Conservation (phyloP, 2,329 filamentous ascomycete genomes). For the Aureobasidium sp. region DNA sequence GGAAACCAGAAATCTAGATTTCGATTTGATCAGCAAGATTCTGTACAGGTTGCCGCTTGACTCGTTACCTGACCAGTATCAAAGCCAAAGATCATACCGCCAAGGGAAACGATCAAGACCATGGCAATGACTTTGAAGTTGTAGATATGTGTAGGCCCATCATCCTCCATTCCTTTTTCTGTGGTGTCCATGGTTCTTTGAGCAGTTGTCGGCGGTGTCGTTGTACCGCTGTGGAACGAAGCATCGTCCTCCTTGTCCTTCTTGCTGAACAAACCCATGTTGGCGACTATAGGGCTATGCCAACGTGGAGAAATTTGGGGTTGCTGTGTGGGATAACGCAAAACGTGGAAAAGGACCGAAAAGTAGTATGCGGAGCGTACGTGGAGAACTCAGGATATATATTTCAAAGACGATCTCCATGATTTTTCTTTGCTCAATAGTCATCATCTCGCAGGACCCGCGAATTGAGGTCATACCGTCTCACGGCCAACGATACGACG, state of each 20-base stretch:
- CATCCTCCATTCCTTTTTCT: conserved; percentile 6
- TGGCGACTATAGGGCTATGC: not conserved
- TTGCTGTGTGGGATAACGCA: not conserved
- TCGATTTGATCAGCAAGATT: not conserved
- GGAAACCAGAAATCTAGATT: conserved; percentile 45
- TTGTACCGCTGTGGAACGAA: not conserved
- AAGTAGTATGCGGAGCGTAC: not conserved
- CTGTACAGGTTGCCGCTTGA: too few relatives aligned
- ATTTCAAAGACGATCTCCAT: not conserved
- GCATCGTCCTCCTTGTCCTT: conserved; percentile 6
- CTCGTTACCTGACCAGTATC: conserved; percentile 36
- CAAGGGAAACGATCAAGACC: conserved; percentile 27
- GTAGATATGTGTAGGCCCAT: conserved; percentile 13
- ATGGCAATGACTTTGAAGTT: conserved; percentile 23
- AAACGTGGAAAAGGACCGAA: conserved; percentile 12
- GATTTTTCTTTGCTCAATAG: not conserved
- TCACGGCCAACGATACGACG: not conserved
- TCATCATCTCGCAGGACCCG: conserved; percentile 1
- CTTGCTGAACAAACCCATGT: conserved; percentile 10
- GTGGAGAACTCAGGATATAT: not conserved
- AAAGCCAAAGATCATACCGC: conserved; percentile 31
- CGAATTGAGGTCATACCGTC: conserved; percentile 7
- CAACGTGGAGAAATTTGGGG: conserved; percentile 9
- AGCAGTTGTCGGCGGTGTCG: not conserved
- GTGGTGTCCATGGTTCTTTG: not conserved